Conservation (phyloP, 441 rosid species). For the Aleurites moluccanus region DNA sequence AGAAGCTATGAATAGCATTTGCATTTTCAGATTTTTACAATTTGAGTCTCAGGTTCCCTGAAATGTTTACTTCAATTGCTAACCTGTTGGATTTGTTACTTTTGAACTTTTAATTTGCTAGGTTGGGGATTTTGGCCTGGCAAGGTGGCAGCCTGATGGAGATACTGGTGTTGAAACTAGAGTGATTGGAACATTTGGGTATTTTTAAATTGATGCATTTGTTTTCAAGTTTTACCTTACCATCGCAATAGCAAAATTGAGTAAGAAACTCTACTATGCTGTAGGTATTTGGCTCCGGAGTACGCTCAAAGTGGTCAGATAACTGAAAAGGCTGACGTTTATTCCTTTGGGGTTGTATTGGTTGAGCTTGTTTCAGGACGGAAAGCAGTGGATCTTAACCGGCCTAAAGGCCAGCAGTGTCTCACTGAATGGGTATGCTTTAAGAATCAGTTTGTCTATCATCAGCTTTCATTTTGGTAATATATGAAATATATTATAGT, state of each 20-base stretch:
- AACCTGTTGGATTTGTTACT: neutral
- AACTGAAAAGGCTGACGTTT: slow-evolving; percentile 98
- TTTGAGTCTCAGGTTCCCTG: neutral
- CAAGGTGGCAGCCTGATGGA: slow-evolving; percentile 99
- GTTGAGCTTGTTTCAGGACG: slow-evolving; percentile 95
- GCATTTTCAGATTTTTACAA: neutral
- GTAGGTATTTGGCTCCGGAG: slow-evolving; percentile 98
- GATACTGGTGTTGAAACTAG: slow-evolving; percentile 92
- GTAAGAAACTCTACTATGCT: slow-evolving; percentile 22
- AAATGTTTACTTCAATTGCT: neutral
- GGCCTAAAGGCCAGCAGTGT: slow-evolving; percentile 97
- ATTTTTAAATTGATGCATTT: slow-evolving; percentile 27
- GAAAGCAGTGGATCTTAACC: slow-evolving; percentile 89
- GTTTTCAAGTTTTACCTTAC: slow-evolving; percentile 17
- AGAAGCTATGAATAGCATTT: neutral
- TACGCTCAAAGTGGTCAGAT: slow-evolving; percentile 97
- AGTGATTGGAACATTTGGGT: slow-evolving; percentile 99
- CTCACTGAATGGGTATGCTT: slow-evolving; percentile 92
- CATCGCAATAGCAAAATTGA: slow-evolving; percentile 16
- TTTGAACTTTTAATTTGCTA: slow-evolving; percentile 21
- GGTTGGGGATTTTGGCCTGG: slow-evolving; percentile 99
- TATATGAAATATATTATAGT: neutral
- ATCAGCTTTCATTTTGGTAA: neutral
- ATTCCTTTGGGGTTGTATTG: slow-evolving; percentile 93
- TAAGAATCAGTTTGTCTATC: neutral